Evolutionary conservation across 345 rosid species (phyloP), one percentile per base, ranked within the genome.

Genomic region (Hevea brasiliensis): DNA sequence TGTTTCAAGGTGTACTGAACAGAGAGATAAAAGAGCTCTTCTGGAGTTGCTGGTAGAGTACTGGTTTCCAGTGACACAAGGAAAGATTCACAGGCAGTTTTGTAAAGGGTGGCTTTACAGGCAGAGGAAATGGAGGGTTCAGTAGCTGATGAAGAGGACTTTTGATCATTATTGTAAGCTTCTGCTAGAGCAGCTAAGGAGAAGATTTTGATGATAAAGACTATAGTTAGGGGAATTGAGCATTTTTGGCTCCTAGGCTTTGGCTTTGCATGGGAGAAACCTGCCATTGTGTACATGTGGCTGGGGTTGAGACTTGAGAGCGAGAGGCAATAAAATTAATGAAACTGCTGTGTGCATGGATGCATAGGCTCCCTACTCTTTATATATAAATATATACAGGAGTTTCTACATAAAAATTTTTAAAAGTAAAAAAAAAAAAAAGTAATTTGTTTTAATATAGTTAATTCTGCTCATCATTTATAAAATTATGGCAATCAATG

Each of bases 1-100:
- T 85, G 83, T 70, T 42, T 70, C 63, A 79, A 35, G 71, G 80
- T 82, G 47, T 58, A 71, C 21, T 74, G 72, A 48, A 87, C 80
- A 17, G 83, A 81, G 15, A 69, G 68, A 14, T 81, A 76, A n/a
- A 85, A 87, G 2, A 48, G 72, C 1, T 79, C 54, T 57, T 74
- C 63, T 27, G 72, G 61, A 21, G 48, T 40, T 9, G 55, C 37
- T 45, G 71, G 57, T 61, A 23, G 41, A n/a, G 41, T 2, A 8
- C 6, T 26, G 9, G 42, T 10, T 26, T 44, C 20, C 21, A 65
- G 12, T 13, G 76, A 41, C 8, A 5, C 10, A 54, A 73, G 37
- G n/a, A 65, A 12, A 27, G 69, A 55, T 55, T 73, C 45, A 24
- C 76, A 73, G 24, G 76, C 76, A 41, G 70, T 17, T 55, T 56